Evolutionary conservation across 2,329 filamentous ascomycete genomes (phyloP).

Genomic region (Cladophialophora carrionii): DNA sequence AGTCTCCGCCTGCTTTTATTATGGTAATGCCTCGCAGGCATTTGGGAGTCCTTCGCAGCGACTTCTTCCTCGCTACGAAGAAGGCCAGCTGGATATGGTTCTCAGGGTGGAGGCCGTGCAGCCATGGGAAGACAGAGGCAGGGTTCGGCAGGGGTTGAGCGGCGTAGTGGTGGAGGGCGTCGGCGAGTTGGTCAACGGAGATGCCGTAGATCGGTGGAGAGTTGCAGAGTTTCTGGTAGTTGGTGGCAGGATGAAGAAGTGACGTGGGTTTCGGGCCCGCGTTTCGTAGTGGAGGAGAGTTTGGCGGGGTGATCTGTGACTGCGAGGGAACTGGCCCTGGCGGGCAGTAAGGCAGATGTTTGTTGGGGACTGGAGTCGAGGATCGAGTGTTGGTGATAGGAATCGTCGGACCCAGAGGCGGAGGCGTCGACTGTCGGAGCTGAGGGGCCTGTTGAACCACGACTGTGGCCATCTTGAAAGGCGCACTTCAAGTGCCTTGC

Average conservation of each 20-base stretch:
- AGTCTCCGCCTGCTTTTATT: constrained; percentile 84
- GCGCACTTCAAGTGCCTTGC: neutral
- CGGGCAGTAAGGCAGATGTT: constrained; percentile 87
- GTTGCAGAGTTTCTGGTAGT: constrained; percentile 60
- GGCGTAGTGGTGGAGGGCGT: constrained; percentile 74
- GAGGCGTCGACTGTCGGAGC: constrained; percentile 50
- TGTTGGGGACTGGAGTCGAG: constrained; percentile 74
- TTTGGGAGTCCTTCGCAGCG: constrained; percentile 69
- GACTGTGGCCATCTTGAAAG: constrained; percentile 50
- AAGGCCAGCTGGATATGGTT: constrained; percentile 90
- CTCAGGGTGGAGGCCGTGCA: constrained; percentile 86
- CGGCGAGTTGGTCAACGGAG: constrained; percentile 66
- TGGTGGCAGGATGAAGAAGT: constrained; percentile 73
- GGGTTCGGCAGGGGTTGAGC: constrained; percentile 82
- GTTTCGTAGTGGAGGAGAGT: constrained; percentile 65
- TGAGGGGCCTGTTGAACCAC: constrained; percentile 52
- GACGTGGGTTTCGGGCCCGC: constrained; percentile 64
- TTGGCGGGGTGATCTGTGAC: constrained; percentile 60
- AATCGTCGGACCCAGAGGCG: constrained; percentile 55
- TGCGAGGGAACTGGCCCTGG: constrained; percentile 65
- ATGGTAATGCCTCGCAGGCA: constrained; percentile 81
- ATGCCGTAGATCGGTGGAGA: constrained; percentile 72
- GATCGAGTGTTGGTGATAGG: constrained; percentile 62
- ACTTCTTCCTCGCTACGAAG: constrained; percentile 76
- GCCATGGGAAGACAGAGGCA: constrained; percentile 89